Conservation (phyloP, 2,329 filamentous ascomycete species). For the Fonsecaea monophora region DNA sequence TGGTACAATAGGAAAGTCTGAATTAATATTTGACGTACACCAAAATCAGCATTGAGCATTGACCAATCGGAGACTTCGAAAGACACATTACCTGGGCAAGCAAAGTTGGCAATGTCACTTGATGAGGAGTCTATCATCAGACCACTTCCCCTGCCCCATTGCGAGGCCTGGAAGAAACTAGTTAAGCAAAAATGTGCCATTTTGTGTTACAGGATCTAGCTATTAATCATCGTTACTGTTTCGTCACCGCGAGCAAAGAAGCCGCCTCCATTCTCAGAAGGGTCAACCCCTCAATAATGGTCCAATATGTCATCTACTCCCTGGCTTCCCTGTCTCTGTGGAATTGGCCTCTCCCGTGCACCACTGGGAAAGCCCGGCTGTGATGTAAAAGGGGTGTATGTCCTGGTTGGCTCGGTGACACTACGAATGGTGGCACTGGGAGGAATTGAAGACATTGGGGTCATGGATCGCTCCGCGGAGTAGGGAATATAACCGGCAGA, state of each 20-base stretch:
- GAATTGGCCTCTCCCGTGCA: conserved; percentile 22
- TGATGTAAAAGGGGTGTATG: conserved; percentile 29
- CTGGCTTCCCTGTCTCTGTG: conserved; percentile 32
- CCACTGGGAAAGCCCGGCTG: conserved; percentile 16
- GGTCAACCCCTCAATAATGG: conserved; percentile 35
- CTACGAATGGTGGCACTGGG: conserved; percentile 29
- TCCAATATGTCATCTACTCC: conserved; percentile 39
- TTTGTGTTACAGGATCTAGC: conserved; percentile 32
- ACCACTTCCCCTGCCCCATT: conserved; percentile 4
- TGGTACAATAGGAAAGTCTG: neutral
- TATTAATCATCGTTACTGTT: conserved; percentile 31
- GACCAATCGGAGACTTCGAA: conserved; percentile 12
- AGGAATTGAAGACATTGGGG: conserved; percentile 30
- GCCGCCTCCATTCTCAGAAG: neutral
- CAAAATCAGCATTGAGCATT: neutral
- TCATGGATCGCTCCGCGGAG: conserved; percentile 32
- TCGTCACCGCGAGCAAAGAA: conserved; percentile 26
- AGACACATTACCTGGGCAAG: neutral
- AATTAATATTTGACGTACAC: neutral
- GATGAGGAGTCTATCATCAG: neutral
- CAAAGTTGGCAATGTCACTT: neutral
- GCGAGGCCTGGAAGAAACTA: neutral
- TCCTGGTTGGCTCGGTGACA: conserved; percentile 25
- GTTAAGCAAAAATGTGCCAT: conserved; percentile 23
- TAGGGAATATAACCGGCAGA: conserved; percentile 31